Evolutionary conservation across 2,329 filamentous ascomycete species (phyloP), one percentile per base, ranked within the genome.

Genomic region (Pseudocercospora eumusae): DNA sequence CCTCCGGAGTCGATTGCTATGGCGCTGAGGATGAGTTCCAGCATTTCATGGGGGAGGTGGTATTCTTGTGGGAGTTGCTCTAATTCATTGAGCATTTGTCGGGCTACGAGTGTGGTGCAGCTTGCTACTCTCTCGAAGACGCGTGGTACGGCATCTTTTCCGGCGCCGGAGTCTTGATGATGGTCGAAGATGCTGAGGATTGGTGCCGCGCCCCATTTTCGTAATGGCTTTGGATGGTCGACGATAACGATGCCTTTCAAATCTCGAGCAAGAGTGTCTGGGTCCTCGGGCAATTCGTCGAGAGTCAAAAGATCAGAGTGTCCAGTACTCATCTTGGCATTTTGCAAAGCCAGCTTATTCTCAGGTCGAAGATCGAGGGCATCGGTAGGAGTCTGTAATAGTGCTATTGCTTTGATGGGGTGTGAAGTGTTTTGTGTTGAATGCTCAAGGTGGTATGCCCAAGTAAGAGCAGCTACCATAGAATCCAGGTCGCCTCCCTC

Each of bases 111-210:
- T 3, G 77, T 78, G 0, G 79, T 80, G 71, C 79, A 81, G 63
- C 76, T 78, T 4, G 79, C 79, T 0, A 76, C 74, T 54, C 69
- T 76, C 63, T 81, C 77, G 59, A 81, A 80, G 60, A 81, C 68
- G 21, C 79, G 76, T 1, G 79, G 79, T 23, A 75, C 66, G 8
- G 79, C 79, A 55, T 77, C 73, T 0, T 76, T 76, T 1, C 75
- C 79, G 1, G 72, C 75, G 21, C 78, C 79, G 1, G 68, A 67
- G 68, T 81, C 79, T 54, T 76, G 72, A 66, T 81, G 79, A 64
- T 81, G 79, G 63, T 81, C 79, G 56, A 81, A 78, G 59, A 81
- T 79, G 67, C 74, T 77, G 20, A 80, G 63, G n/a, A 81, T 77
- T n/a, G 72, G 73, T 27, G 79, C 78, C 3, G 74, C 70, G 20